Percentiles rank a stretch among this genome's conserved stretches.
phyloP scores from a whole-genome alignment of 345 rosid genomes.

The Zanthoxylum bungeanum region DNA sequence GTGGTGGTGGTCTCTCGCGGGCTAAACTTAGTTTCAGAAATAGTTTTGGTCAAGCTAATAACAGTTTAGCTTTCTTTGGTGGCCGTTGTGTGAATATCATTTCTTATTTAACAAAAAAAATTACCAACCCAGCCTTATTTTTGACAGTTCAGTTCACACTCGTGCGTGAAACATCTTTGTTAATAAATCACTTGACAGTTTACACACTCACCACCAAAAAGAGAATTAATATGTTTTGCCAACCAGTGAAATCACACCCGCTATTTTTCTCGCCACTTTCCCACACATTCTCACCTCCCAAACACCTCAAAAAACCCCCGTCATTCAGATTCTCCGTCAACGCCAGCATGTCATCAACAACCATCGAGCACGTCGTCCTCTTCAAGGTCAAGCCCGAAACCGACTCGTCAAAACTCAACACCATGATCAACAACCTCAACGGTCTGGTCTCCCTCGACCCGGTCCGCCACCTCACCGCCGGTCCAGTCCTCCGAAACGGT shows the following conservation, averaged over 20 bases:
- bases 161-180: too few species aligned
- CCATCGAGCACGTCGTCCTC: conserved; percentile 75
- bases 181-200: too few species aligned
- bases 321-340: conserved; percentile 9
- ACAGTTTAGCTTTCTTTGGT: too few species aligned
- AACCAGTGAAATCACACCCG: conserved; percentile 7
- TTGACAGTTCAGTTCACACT: too few species aligned
- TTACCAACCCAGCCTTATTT: too few species aligned
- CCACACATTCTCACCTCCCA: conserved; percentile 16
- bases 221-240: too few species aligned
- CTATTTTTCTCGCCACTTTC: conserved; percentile 17
- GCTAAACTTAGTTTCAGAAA: too few species aligned
- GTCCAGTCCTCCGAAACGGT: conserved; percentile 42
- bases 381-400: conserved; percentile 60
- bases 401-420: conserved; percentile 35
- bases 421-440: conserved; percentile 60
- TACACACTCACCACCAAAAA: too few species aligned
- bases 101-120: too few species aligned
- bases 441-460: conserved; percentile 46
- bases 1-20: too few species aligned
- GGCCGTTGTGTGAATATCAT: too few species aligned
- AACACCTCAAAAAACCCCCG: conserved; percentile 13
- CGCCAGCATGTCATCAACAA: conserved; percentile 35
- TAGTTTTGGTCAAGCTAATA: too few species aligned
- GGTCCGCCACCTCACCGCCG: conserved; percentile 65